Evolutionary conservation across 2,329 filamentous ascomycete genomes (phyloP), one percentile per base, ranked within the genome.

Genomic region (Microdochium nivale): DNA sequence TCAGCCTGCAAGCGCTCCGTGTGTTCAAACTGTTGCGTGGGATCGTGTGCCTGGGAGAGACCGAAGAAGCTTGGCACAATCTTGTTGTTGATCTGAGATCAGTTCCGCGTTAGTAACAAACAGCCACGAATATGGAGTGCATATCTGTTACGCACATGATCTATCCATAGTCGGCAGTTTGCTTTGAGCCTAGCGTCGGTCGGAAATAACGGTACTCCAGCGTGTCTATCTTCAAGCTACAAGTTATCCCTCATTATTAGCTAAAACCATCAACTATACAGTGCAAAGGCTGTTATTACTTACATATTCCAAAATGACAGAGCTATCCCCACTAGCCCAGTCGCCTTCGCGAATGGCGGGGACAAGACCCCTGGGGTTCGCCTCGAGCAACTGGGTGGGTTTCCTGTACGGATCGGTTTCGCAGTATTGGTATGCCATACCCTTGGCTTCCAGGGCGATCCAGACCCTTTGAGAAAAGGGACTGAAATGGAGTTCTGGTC

Each of bases 401-500:
- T 87, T 87, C 58, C 84, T 81, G 63, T 88, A 90, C 8, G 88
- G 87, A 61, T 95, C 87, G 47, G 89, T 83, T 67, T 95, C 90
- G 59, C 90, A 84, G 67, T 95, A 95, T 64, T 95, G 88, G 63
- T 95, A 95, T 35, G 80, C 72, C 9, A 94, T 76, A 19, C 81
- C 78, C 65, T 94, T 94, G 60, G 84, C 75, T 66, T 95, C 89
- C 33, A 95, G 76, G 1, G 89, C 87, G 56, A 95, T 94, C 90
- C 90, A 95, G 25, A 94, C 87, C 19, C 89, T 82, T 64, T 95
- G 89, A 1, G 90, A 89, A 64, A 92, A 94, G 25, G 89, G 89
- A 62, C 86, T 88, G 8, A 25, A 49, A 49, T 32, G 48, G 25
- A n/a, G 44, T n/a, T n/a, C n/a, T n/a, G 59, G 58, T 60, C 32